Evolutionary conservation across 345 rosid species (phyloP).

Genomic region (Brassica carinata): DNA sequence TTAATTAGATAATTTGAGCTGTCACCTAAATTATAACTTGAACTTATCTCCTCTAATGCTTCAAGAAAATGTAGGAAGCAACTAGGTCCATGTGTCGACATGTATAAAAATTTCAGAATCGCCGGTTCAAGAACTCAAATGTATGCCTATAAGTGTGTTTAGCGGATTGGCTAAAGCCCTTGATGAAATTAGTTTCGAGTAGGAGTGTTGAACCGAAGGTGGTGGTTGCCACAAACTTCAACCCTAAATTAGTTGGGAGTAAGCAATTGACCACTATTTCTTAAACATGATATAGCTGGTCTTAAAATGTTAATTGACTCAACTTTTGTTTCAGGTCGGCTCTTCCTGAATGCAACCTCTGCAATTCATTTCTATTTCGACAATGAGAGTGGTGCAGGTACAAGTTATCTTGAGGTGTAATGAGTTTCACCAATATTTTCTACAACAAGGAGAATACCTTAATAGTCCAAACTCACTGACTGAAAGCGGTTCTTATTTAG

Average conservation of each 20-base stretch:
- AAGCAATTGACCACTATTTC: neutral
- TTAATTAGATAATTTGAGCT: constrained; percentile 1
- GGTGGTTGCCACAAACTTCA: neutral
- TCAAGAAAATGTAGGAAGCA: neutral
- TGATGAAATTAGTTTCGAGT: neutral
- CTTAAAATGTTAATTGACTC: neutral
- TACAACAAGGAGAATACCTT: neutral
- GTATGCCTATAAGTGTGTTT: too few species aligned
- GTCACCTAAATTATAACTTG: neutral
- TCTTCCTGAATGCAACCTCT: neutral
- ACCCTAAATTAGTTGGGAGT: neutral
- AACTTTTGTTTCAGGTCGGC: neutral
- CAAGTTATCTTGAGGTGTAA: neutral
- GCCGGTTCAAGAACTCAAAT: neutral
- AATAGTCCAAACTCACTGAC: neutral
- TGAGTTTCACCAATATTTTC: neutral
- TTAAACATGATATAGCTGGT: neutral
- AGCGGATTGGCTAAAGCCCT: too few species aligned
- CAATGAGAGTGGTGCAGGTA: neutral
- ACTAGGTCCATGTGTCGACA: neutral
- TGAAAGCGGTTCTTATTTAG: neutral
- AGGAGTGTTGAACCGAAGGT: neutral
- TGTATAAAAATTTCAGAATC: neutral
- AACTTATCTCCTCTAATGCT: neutral
- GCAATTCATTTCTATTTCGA: neutral